These are phyloP conservation scores for Pseudogymnoascus sp. DNA, from an alignment of 2,329 filamentous ascomycete species.

Conservation along the genomic window DNA sequence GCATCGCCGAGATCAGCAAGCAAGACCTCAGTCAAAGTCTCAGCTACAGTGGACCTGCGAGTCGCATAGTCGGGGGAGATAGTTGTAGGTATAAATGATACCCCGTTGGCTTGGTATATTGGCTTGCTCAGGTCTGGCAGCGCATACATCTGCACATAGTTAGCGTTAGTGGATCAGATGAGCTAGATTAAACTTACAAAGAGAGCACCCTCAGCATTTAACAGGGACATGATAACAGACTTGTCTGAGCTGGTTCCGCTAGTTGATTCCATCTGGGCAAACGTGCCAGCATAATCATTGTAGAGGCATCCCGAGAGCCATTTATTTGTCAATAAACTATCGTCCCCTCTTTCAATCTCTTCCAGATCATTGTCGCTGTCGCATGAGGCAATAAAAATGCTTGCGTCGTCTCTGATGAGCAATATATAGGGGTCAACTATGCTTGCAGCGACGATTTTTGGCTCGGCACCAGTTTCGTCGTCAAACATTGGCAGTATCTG, in stretches of 20 bases:
- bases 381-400: constrained; percentile 69
- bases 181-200: constrained; percentile 48
- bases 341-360: constrained; percentile 61
- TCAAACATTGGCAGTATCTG: constrained; percentile 93
- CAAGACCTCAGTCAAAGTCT: constrained; percentile 69
- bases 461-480: constrained; percentile 76
- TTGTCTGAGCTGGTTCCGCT: constrained; percentile 27
- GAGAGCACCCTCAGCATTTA: constrained; percentile 67
- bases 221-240: constrained; percentile 65
- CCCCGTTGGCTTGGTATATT: constrained; percentile 65
- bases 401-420: constrained; percentile 75
- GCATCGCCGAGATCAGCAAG: constrained; percentile 78
- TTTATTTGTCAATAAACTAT: constrained; percentile 50
- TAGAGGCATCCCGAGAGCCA: constrained; percentile 85
- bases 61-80: constrained; percentile 64
- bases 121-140: constrained; percentile 65
- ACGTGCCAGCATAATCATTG: constrained; percentile 52
- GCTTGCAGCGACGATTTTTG: constrained; percentile 69
- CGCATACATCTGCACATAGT: constrained; percentile 57
- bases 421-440: constrained; percentile 82
- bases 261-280: constrained; percentile 33
- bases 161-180: not conserved
- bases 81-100: constrained; percentile 70
- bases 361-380: constrained; percentile 79
- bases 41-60: constrained; percentile 63